Conservation (phyloP, 257 asterid species). For the Cynanchum wilfordii region DNA sequence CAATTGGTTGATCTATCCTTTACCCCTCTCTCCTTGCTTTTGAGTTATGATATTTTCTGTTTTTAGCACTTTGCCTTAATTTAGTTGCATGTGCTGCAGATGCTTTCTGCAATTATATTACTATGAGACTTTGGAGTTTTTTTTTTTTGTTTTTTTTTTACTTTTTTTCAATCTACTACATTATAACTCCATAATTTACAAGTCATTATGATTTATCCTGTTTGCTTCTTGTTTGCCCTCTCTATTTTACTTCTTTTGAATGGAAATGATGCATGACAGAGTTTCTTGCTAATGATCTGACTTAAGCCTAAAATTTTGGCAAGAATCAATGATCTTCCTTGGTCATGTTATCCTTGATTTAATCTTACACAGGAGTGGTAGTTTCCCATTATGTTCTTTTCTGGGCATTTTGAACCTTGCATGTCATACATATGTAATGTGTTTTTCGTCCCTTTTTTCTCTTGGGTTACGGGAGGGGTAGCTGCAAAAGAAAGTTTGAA, state of each 20-base stretch:
- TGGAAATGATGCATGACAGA: neutral
- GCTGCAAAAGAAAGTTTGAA: neutral
- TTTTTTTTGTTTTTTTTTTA: too few species aligned
- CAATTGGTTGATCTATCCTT: neutral
- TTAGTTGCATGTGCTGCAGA: neutral
- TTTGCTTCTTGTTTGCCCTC: neutral
- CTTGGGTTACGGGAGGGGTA: neutral
- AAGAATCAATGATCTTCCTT: neutral
- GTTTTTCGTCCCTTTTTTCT: neutral
- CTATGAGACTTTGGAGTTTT: neutral
- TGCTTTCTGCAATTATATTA: neutral
- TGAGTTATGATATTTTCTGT: neutral
- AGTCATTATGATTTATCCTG: neutral
- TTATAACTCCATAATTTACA: neutral
- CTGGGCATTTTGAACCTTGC: neutral
- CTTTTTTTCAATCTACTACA: neutral
- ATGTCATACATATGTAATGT: neutral
- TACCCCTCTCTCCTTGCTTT: neutral
- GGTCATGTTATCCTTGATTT: neutral
- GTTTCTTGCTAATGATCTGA: neutral
- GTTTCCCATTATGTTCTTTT: too few species aligned
- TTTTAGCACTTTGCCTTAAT: neutral
- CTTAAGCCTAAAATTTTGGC: too few species aligned
- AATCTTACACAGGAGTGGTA: too few species aligned
- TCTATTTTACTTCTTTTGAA: neutral